Percentiles rank a stretch among this genome's conserved stretches.
These are phyloP conservation scores for Lactifluus volemus DNA, from an alignment of 768 basidiomycete species.

Conservation along the genomic window DNA sequence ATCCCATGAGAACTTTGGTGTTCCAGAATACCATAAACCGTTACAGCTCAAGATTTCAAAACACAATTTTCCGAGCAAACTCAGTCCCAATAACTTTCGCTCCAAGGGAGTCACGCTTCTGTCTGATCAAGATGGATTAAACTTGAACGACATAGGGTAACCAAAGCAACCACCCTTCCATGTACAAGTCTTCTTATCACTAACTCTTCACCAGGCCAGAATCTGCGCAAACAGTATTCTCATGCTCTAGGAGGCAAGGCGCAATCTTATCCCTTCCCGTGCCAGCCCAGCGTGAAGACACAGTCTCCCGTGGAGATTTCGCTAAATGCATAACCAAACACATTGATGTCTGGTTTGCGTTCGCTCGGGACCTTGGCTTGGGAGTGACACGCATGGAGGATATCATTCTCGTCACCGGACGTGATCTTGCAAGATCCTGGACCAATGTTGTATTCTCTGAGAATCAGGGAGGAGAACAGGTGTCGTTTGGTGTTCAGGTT, in stretches of 20 bases:
- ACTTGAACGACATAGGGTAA: background rate
- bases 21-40: background rate
- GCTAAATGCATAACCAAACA: background rate
- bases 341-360: background rate
- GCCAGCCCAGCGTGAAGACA: background rate
- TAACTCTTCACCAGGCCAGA: background rate
- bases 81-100: background rate
- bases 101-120: background rate
- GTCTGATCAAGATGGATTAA: background rate
- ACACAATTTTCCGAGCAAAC: background rate
- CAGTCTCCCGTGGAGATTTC: background rate
- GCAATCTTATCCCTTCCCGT: background rate
- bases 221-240: background rate
- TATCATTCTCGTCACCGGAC: background rate
- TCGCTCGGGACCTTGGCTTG: background rate
- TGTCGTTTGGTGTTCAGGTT: background rate
- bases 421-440: background rate
- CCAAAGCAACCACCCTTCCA: background rate
- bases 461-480: background rate
- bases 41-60: background rate
- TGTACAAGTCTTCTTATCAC: background rate
- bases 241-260: background rate
- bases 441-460: background rate
- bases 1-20: background rate
- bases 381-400: background rate